Conservation (phyloP, 176 grass and related monocot genomes). For the Hsuehochloa calcarea region DNA sequence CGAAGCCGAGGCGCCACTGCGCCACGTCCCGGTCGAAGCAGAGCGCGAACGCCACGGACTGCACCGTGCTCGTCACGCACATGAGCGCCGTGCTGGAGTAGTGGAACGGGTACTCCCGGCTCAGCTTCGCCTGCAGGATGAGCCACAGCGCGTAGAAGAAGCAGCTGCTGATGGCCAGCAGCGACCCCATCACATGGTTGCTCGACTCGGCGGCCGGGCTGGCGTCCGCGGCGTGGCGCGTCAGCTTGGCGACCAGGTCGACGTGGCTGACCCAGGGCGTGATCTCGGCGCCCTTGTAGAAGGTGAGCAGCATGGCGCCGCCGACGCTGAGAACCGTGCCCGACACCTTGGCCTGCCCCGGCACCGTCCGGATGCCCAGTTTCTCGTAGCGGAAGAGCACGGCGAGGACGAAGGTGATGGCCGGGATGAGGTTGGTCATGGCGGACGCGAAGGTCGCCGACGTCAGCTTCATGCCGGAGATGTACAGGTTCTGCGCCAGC, state of each 20-base stretch:
- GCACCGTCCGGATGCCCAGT: conserved; percentile 33
- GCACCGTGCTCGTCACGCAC: conserved; percentile 67
- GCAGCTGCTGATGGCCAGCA: conserved; percentile 56
- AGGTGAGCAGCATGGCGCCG: conserved; percentile 90
- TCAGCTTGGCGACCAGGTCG: conserved; percentile 36
- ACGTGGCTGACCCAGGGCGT: conserved; percentile 47
- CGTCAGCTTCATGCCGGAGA: conserved; percentile 67
- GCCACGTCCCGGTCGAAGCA: conserved; percentile 26
- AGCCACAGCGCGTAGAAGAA: conserved; percentile 72
- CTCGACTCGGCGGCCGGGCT: neutral
- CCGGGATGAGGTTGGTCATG: conserved; percentile 84
- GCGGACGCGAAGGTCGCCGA: conserved; percentile 76
- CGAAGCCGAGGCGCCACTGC: conserved; percentile 50
- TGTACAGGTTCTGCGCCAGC: conserved; percentile 83
- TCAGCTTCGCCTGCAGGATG: conserved; percentile 66
- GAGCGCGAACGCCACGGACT: conserved; percentile 52
- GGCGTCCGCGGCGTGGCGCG: neutral
- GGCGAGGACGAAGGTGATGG: conserved; percentile 70
- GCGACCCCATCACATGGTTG: conserved; percentile 47
- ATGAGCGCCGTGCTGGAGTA: conserved; percentile 76
- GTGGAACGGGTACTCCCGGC: conserved; percentile 57
- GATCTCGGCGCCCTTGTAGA: conserved; percentile 75
- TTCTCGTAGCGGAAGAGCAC: conserved; percentile 78
- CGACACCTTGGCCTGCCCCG: conserved; percentile 65
- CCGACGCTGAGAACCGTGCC: conserved; percentile 74